Evolutionary conservation across 805 yeast species (phyloP).

Genomic region (Priceomyces haplophilus): DNA sequence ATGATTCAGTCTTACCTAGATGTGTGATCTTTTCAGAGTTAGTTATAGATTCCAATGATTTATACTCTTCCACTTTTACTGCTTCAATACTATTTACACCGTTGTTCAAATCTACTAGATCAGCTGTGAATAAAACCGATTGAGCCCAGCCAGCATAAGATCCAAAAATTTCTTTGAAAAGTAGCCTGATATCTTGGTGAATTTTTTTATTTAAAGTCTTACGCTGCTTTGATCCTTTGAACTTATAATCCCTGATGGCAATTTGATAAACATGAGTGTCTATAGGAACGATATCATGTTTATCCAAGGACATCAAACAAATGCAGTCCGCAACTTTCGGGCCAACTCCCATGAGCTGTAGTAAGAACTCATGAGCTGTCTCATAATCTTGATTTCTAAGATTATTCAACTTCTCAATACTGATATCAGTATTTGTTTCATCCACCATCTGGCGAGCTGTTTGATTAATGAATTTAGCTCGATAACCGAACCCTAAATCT

Average conservation of each 20-base stretch:
- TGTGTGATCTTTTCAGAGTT: too few relatives aligned
- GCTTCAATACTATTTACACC: slow-evolving; percentile 41
- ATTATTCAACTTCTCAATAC: slow-evolving; percentile 33
- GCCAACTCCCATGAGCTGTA: slow-evolving; percentile 82
- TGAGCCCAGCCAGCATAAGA: slow-evolving; percentile 98
- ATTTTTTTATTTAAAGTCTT: slow-evolving; percentile 47
- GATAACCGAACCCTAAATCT: slow-evolving; percentile 74
- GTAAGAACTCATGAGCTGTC: slow-evolving; percentile 55
- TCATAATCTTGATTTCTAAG: slow-evolving; percentile 48
- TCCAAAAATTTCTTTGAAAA: slow-evolving; percentile 75
- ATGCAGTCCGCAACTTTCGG: slow-evolving; percentile 99
- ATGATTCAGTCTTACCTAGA: too few relatives aligned
- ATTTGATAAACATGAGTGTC: slow-evolving; percentile 94
- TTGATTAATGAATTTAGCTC: slow-evolving; percentile 81
- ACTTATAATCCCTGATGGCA: slow-evolving; percentile 76
- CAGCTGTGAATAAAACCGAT: slow-evolving; percentile 86
- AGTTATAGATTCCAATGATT: too few relatives aligned
- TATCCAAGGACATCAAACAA: slow-evolving; percentile 83
- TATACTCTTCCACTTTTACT: not conserved
- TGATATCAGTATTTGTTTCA: slow-evolving; percentile 31
- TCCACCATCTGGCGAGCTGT: slow-evolving; percentile 61
- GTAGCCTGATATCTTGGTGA: slow-evolving; percentile 55
- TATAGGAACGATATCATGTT: slow-evolving; percentile 85
- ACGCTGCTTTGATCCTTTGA: slow-evolving; percentile 41
- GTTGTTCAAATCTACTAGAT: slow-evolving; percentile 65